These are phyloP conservation scores for Trichopus zeylanicus DNA, from an alignment of 116 monocot species.

Conservation along the genomic window DNA sequence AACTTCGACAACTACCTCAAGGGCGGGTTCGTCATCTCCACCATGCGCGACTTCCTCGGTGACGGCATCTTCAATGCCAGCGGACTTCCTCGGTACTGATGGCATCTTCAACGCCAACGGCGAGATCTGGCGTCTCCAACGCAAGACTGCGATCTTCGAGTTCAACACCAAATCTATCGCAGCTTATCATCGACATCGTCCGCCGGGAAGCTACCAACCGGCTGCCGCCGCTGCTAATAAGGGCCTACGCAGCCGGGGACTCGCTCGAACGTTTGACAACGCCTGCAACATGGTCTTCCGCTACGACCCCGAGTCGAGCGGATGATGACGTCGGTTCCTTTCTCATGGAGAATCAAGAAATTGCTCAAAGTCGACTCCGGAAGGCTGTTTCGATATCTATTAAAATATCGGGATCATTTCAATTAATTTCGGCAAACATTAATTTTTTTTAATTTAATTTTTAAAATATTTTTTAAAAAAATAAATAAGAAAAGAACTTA, in stretches of 20 bases:
- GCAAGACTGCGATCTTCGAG: constrained; percentile 11
- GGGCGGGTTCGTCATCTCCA: not conserved
- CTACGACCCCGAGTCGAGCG: not conserved
- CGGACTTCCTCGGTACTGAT: too few relatives aligned
- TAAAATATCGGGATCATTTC: too few relatives aligned
- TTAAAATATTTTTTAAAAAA: too few relatives aligned
- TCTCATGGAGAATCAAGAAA: not conserved
- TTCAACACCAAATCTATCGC: constrained; percentile 9
- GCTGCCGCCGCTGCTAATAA: not conserved
- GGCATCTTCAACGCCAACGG: constrained; percentile 19
- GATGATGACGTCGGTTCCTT: not conserved
- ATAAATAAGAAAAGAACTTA: too few relatives aligned
- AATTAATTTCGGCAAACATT: too few relatives aligned
- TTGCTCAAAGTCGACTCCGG: not conserved
- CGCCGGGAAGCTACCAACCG: not conserved
- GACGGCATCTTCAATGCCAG: too few relatives aligned
- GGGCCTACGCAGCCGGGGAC: not conserved
- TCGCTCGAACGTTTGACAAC: constrained; percentile 1
- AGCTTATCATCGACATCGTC: constrained; percentile 4
- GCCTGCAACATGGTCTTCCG: constrained; percentile 5
- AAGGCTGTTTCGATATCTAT: too few relatives aligned
- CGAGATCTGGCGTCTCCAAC: constrained; percentile 12
- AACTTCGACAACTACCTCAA: constrained; percentile 14
- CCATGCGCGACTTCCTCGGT: constrained; percentile 10
- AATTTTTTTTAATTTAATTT: too few relatives aligned